Conservation (phyloP, 441 rosid species). For the Isatis lusitanica region DNA sequence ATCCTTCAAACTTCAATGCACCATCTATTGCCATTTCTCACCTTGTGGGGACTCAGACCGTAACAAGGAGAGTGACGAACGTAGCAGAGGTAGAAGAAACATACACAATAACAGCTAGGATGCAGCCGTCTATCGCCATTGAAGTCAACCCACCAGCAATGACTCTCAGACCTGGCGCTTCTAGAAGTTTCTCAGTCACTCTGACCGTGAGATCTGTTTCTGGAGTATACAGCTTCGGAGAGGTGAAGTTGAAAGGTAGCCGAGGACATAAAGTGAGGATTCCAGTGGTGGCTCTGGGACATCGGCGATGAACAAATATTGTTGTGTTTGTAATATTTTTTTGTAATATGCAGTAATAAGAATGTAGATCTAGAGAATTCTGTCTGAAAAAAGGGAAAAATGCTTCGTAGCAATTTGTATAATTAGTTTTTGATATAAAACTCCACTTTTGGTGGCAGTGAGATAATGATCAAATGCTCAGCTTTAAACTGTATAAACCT, state of each 20-base stretch:
- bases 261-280: conserved; percentile 83
- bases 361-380: conserved; percentile 32
- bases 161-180: conserved; percentile 68
- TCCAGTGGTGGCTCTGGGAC: conserved; percentile 79
- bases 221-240: conserved; percentile 78
- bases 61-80: conserved; percentile 73
- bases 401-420: conserved; percentile 23
- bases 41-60: conserved; percentile 60
- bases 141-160: conserved; percentile 78
- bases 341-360: conserved; percentile 67
- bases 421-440: conserved; percentile 23
- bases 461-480: conserved; percentile 1
- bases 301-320: conserved; percentile 46
- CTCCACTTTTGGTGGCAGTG: conserved; percentile 12
- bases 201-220: conserved; percentile 67
- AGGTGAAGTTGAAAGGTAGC: conserved; percentile 82
- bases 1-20: conserved; percentile 76
- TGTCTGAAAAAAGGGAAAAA: not conserved
- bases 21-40: conserved; percentile 81
- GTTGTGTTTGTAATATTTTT: conserved; percentile 54
- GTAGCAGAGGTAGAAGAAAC: conserved; percentile 83
- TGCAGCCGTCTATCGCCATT: conserved; percentile 78
- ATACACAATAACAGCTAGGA: conserved; percentile 65
- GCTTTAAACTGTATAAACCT: conserved; percentile 15
- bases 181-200: conserved; percentile 59